Evolutionary conservation across 1,284 basidiomycete genomes (phyloP).

Genomic region (Ceratobasidium sp.): DNA sequence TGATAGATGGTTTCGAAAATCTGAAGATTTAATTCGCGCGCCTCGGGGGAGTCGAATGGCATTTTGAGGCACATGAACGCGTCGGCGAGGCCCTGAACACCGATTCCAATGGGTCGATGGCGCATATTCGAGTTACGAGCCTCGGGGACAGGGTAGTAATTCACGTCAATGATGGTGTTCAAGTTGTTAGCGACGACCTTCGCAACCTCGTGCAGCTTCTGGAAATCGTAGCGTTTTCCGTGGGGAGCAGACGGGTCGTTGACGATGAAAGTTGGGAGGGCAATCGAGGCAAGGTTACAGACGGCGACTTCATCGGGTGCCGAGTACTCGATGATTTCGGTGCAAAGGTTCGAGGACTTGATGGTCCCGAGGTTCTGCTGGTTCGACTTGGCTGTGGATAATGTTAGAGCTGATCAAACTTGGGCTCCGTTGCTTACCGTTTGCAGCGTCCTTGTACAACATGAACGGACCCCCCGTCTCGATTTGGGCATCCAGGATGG

Average conservation of each 20-base stretch:
- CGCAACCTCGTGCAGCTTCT: constrained; percentile 93
- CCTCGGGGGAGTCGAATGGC: constrained; percentile 93
- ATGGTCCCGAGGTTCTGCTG: constrained; percentile 99
- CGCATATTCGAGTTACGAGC: constrained; percentile 96
- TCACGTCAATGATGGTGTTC: constrained; percentile 94
- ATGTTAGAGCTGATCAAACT: constrained; percentile 17
- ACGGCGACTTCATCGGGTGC: constrained; percentile 98
- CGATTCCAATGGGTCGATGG: constrained; percentile 97
- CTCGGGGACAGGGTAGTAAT: constrained; percentile 94
- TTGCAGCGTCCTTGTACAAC: constrained; percentile 95
- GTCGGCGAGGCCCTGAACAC: constrained; percentile 98
- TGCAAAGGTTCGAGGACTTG: constrained; percentile 99
- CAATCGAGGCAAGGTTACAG: constrained; percentile 98
- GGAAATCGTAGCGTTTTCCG: constrained; percentile 80
- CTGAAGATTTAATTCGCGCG: constrained; percentile 90
- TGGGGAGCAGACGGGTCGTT: constrained; percentile 62
- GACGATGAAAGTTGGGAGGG: constrained; percentile 89
- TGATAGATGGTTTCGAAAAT: constrained; percentile 99
- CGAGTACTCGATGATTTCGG: constrained; percentile 99
- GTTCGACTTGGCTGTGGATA: constrained; percentile 85
- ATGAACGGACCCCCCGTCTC: constrained; percentile 99
- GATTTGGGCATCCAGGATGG: constrained; percentile 96
- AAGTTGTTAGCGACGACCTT: constrained; percentile 95
- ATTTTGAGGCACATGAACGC: constrained; percentile 97
- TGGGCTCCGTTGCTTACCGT: constrained; percentile 65